Percentiles rank a stretch among this genome's conserved stretches.
phyloP scores from a whole-genome alignment of 331 rosid species.

The Quercus lobata region DNA sequence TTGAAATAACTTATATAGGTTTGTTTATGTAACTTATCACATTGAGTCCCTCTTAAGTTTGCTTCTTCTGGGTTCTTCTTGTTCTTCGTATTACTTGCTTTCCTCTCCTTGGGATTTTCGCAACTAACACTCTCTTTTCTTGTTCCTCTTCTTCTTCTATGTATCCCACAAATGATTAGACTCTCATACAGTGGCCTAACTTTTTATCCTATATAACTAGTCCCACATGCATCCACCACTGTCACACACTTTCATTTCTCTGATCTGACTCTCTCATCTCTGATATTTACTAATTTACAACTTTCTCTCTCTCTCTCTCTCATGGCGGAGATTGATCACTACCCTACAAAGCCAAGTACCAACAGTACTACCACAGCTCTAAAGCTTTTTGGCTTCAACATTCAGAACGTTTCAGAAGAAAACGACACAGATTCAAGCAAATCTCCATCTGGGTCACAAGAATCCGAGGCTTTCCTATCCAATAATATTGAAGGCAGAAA shows the following conservation, averaged over 20 bases:
- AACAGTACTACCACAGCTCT: constrained; percentile 13
- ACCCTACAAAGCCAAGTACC: constrained; percentile 3
- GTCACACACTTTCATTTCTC: neutral
- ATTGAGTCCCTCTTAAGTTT: neutral
- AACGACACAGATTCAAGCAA: constrained; percentile 5
- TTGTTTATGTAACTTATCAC: neutral
- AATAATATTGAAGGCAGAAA: constrained; percentile 12
- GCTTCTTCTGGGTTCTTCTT: constrained; percentile 23
- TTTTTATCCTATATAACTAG: constrained; percentile 14
- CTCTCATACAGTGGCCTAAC: neutral
- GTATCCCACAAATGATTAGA: constrained; percentile 11
- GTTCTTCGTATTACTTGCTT: constrained; percentile 7
- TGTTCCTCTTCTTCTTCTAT: neutral
- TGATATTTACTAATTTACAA: neutral
- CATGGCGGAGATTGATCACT: constrained; percentile 26
- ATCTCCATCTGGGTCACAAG: constrained; percentile 11
- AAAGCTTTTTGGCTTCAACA: constrained; percentile 56
- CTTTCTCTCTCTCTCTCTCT: neutral
- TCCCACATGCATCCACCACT: neutral
- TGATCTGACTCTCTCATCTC: neutral
- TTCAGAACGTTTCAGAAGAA: constrained; percentile 25
- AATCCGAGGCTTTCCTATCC: constrained; percentile 13
- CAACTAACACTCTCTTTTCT: constrained; percentile 30
- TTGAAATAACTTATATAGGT: neutral
- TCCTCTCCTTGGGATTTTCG: constrained; percentile 26